Percentiles rank a stretch among this genome's conserved stretches.
phyloP scores from a whole-genome alignment of 2,329 filamentous ascomycete genomes.

The Microdochium bolleyi region DNA sequence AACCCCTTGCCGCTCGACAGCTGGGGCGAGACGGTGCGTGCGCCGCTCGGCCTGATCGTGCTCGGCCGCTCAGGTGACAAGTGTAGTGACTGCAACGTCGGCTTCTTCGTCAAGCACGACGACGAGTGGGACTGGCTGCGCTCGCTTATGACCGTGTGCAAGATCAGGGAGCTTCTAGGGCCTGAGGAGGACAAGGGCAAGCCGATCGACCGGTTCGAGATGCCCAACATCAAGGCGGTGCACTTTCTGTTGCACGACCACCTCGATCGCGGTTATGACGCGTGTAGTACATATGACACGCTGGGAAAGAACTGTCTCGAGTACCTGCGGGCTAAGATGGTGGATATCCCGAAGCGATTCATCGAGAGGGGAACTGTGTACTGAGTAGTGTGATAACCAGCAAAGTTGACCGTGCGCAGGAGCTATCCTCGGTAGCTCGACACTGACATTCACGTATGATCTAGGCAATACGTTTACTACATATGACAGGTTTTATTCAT shows the following conservation, averaged over 20 bases:
- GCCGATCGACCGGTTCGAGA: constrained; percentile 4
- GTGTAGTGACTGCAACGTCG: constrained; percentile 10
- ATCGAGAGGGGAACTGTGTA: constrained; percentile 23
- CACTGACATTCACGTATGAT: too few species aligned
- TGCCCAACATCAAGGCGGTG: constrained; percentile 10
- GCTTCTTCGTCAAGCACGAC: constrained; percentile 10
- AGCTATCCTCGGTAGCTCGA: too few species aligned
- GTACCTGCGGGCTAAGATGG: constrained; percentile 33
- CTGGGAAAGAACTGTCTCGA: constrained; percentile 37
- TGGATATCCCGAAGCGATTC: constrained; percentile 34
- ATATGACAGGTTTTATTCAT: too few species aligned
- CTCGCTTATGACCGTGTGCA: constrained; percentile 2
- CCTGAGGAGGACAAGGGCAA: constrained; percentile 5
- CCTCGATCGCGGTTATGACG: constrained; percentile 32
- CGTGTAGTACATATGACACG: constrained; percentile 32
- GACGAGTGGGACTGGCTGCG: constrained; percentile 11
- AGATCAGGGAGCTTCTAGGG: not conserved
- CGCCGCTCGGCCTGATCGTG: constrained; percentile 20
- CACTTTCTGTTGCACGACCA: constrained; percentile 35
- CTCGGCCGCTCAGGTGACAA: constrained; percentile 19
- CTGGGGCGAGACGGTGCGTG: constrained; percentile 13
- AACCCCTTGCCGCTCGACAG: constrained; percentile 8
- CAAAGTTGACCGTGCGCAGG: too few species aligned
- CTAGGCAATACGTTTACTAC: too few species aligned
- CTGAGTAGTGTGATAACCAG: not conserved